Percentiles rank a stretch among this genome's conserved stretches.
Evolutionary conservation across 345 rosid genomes (phyloP).

Genomic region (Cochlearia excelsa): DNA sequence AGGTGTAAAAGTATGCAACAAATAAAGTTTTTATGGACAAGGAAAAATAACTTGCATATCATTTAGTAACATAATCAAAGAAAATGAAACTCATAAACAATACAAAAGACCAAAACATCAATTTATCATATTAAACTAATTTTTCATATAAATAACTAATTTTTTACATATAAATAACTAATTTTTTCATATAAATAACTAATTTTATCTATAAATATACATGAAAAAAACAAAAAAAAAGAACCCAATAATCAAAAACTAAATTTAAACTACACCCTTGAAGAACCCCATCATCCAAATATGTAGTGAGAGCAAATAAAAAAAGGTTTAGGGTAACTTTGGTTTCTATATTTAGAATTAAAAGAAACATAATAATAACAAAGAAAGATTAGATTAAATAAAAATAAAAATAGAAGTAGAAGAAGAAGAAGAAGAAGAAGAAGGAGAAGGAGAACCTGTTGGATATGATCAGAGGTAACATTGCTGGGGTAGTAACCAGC

Average conservation of each 20-base stretch:
- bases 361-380: conserved; percentile 6
- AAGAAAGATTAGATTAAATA: conserved; percentile 13
- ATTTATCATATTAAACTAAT: conserved; percentile 3
- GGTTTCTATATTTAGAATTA: not conserved
- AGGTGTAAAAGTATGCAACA: not conserved
- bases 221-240: conserved; percentile 13
- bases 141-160: not conserved
- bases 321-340: not conserved
- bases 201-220: not conserved
- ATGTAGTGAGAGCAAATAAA: conserved; percentile 1
- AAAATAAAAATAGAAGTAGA: not conserved
- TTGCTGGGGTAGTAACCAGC: conserved; percentile 97
- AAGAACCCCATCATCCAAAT: conserved; percentile 5
- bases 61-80: not conserved
- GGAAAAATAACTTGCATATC: not conserved
- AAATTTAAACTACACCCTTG: not conserved
- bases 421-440: conserved; percentile 2
- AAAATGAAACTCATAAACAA: conserved; percentile 10
- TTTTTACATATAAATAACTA: too few relatives aligned
- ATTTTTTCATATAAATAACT: not conserved
- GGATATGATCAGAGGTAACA: conserved; percentile 99
- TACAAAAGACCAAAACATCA: conserved; percentile 14
- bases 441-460: conserved; percentile 60
- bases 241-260: not conserved
- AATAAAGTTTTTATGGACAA: not conserved